Percentiles rank a stretch among this genome's conserved stretches.
Conservation (phyloP, 2,329 filamentous ascomycete species). For the Nectriaceae sp. region DNA sequence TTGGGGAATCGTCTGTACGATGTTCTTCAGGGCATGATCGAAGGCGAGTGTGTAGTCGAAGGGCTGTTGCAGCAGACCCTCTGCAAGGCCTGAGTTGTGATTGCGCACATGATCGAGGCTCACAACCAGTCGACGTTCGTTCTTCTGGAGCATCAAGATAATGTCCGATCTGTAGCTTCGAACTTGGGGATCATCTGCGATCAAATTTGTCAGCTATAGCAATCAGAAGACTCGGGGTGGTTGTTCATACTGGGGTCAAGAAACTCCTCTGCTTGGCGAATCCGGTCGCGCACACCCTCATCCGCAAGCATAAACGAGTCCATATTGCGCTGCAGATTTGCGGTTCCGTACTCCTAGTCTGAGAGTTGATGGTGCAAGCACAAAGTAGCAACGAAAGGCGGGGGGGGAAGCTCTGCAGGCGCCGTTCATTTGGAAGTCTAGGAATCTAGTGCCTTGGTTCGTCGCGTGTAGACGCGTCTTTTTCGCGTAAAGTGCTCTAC, state of each 20-base stretch:
- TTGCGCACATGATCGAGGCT: slow-evolving; percentile 89
- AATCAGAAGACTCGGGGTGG: neutral
- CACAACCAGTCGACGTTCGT: slow-evolving; percentile 65
- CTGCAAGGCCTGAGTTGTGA: slow-evolving; percentile 80
- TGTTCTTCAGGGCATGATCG: slow-evolving; percentile 84
- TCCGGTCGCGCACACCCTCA: slow-evolving; percentile 79
- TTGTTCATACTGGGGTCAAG: slow-evolving; percentile 78
- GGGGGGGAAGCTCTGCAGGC: too few relatives aligned
- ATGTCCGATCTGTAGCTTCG: slow-evolving; percentile 89
- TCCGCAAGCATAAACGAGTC: slow-evolving; percentile 77
- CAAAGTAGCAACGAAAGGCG: slow-evolving; percentile 13
- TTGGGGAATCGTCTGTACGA: slow-evolving; percentile 78
- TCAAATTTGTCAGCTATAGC: slow-evolving; percentile 11
- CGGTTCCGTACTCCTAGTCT: slow-evolving; percentile 9
- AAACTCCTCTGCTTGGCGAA: slow-evolving; percentile 88
- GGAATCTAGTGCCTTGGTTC: too few relatives aligned
- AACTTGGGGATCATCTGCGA: slow-evolving; percentile 52
- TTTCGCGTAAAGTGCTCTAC: slow-evolving; percentile 29
- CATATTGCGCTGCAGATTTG: slow-evolving; percentile 50
- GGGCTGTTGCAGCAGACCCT: slow-evolving; percentile 76
- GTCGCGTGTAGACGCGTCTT: slow-evolving; percentile 25
- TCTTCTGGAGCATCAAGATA: slow-evolving; percentile 72
- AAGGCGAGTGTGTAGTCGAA: slow-evolving; percentile 91
- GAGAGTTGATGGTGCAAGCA: slow-evolving; percentile 7
- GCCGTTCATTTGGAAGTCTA: too few relatives aligned